phyloP scores from a whole-genome alignment of 176 grass and related monocot species.

The Bromus sterilis region DNA sequence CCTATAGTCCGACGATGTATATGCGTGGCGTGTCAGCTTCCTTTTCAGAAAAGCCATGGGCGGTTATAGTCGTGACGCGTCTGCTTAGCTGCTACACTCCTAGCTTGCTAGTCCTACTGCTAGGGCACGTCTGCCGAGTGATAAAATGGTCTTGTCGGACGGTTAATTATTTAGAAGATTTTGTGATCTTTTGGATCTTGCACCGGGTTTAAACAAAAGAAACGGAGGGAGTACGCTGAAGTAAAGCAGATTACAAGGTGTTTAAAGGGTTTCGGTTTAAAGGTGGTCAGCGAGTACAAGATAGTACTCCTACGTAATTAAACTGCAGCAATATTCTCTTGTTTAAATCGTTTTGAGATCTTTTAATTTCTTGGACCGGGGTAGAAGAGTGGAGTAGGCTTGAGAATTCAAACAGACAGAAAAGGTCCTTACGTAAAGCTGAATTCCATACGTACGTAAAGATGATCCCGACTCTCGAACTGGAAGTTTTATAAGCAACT shows the following conservation, averaged over 20 bases:
- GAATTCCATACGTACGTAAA: not conserved
- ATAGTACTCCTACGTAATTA: no score
- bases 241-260: not conserved
- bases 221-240: not conserved
- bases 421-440: not conserved
- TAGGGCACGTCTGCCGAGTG: no score
- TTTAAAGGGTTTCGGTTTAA: no score
- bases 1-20: not conserved
- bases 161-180: not conserved
- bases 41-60: not conserved
- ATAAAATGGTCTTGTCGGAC: no score
- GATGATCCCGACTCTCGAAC: not conserved
- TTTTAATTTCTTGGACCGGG: not conserved
- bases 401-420: not conserved
- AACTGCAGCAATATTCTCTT: not conserved
- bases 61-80: not conserved
- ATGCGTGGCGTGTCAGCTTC: conserved; percentile 1
- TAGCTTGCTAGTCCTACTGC: not conserved
- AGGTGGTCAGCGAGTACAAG: not conserved
- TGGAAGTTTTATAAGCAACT: not conserved
- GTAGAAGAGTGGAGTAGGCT: not conserved
- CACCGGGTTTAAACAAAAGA: not conserved
- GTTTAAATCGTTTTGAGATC: not conserved
- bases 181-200: not conserved
- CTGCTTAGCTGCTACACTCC: not conserved